A percentile compares a stretch with the other conserved stretches of the same genome.
These are phyloP conservation scores for Talaromyces sp. DNA, from an alignment of 2,329 filamentous ascomycete species.

Conservation along the genomic window DNA sequence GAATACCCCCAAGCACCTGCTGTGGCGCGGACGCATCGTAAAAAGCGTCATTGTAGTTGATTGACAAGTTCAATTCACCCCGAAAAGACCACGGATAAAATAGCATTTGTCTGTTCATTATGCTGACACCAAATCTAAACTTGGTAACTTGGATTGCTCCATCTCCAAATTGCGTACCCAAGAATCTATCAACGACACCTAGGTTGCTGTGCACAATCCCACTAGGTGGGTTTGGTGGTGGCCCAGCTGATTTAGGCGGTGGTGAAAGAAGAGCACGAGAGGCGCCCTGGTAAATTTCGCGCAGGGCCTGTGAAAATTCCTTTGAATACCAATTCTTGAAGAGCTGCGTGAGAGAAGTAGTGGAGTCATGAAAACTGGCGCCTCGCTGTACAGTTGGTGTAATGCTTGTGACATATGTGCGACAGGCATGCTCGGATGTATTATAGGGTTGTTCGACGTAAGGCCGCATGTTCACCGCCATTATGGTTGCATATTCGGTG, in stretches of 20 bases:
- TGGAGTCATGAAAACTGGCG: conserved; percentile 7
- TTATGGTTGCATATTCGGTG: conserved; percentile 11
- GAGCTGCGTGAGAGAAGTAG: conserved; percentile 3
- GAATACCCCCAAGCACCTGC: not conserved
- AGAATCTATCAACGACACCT: conserved; percentile 11
- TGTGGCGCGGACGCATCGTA: conserved; percentile 1
- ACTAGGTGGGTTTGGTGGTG: conserved; percentile 12
- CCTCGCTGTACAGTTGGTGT: conserved; percentile 5
- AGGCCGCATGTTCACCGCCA: conserved; percentile 15
- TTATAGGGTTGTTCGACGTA: conserved; percentile 14
- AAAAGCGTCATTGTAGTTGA: conserved; percentile 16
- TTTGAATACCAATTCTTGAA: conserved; percentile 13
- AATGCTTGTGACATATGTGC: conserved; percentile 14
- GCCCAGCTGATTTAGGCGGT: not conserved
- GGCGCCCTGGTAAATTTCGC: conserved; percentile 9
- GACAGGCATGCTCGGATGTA: conserved; percentile 10
- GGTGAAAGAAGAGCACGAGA: conserved; percentile 7
- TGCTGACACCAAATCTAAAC: conserved; percentile 15
- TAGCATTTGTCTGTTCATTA: conserved; percentile 15
- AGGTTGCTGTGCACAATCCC: conserved; percentile 13
- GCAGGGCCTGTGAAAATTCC: conserved; percentile 6
- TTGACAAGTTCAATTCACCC: conserved; percentile 13
- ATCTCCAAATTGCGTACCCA: not conserved
- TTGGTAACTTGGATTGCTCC: conserved; percentile 1
- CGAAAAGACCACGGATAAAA: conserved; percentile 16